Conservation (phyloP, 345 rosid species). For the Salix brachista region DNA sequence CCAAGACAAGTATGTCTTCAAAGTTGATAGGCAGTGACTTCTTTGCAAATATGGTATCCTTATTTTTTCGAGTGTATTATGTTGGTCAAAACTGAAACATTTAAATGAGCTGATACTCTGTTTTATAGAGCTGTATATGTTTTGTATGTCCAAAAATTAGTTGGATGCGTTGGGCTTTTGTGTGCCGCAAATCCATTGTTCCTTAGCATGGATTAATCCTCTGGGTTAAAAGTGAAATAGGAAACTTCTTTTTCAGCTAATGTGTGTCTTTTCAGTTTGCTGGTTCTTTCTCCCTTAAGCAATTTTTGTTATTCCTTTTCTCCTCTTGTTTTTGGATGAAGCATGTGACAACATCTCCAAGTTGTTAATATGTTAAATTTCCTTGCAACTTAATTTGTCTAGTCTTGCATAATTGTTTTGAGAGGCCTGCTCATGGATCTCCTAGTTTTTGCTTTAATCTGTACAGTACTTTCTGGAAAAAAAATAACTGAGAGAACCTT, state of each 20-base stretch:
- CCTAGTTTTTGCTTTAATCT: not conserved
- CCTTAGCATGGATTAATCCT: not conserved
- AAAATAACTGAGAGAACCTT: not conserved
- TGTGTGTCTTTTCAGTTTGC: not conserved
- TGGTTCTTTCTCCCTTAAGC: not conserved
- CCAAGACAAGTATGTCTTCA: constrained; percentile 98
- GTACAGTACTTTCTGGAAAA: not conserved
- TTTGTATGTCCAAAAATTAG: not conserved
- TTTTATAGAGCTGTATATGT: not conserved
- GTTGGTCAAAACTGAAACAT: no score
- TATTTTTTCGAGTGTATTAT: not conserved
- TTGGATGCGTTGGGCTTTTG: not conserved
- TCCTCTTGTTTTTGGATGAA: not conserved
- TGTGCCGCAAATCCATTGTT: not conserved
- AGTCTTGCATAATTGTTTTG: not conserved
- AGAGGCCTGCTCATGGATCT: not conserved
- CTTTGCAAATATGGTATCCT: constrained; percentile 82
- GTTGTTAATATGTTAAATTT: not conserved
- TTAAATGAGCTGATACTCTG: not conserved
- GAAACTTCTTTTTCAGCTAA: not conserved
- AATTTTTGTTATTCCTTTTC: not conserved
- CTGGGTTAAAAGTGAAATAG: not conserved
- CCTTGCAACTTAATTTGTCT: not conserved
- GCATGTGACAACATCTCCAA: not conserved
- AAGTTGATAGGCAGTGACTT: constrained; percentile 91